phyloP scores from a whole-genome alignment of 2,329 filamentous ascomycete species.

The Penicillium psychrosexuale region DNA sequence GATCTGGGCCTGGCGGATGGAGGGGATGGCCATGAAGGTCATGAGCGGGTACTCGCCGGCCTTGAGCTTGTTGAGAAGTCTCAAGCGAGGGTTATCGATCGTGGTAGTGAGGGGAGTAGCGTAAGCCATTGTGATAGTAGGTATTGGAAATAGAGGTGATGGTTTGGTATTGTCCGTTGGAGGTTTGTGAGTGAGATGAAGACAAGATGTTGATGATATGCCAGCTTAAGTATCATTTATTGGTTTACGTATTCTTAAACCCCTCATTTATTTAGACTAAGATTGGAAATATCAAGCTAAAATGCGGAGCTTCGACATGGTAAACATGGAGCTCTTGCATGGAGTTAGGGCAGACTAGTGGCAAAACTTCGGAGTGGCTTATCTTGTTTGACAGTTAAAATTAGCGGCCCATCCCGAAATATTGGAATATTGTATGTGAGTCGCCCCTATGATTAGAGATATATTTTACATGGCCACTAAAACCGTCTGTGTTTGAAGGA shows the following conservation, averaged over 20 bases:
- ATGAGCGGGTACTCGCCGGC: conserved; percentile 43
- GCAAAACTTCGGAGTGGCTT: not conserved
- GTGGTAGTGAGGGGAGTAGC: conserved; percentile 32
- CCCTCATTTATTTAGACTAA: not conserved
- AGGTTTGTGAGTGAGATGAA: not conserved
- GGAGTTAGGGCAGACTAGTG: conserved; percentile 1
- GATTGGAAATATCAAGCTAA: not conserved
- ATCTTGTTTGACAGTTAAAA: not conserved
- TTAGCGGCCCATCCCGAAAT: not conserved
- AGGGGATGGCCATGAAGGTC: conserved; percentile 52
- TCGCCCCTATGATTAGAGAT: accelerated
- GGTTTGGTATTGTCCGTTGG: not conserved
- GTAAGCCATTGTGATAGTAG: conserved; percentile 18
- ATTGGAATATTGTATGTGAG: accelerated
- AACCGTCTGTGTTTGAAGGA: accelerated
- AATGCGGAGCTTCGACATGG: not conserved
- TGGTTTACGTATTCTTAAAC: not conserved
- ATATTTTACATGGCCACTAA: not conserved
- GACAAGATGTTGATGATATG: not conserved
- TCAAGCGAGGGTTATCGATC: conserved; percentile 43
- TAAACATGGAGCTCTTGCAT: not conserved
- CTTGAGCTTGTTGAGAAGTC: conserved; percentile 46
- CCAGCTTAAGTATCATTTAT: not conserved
- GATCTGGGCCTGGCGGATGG: conserved; percentile 49
- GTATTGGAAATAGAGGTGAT: not conserved